phyloP scores from a whole-genome alignment of 2,329 filamentous ascomycete species.

The Stemphylium beticola region DNA sequence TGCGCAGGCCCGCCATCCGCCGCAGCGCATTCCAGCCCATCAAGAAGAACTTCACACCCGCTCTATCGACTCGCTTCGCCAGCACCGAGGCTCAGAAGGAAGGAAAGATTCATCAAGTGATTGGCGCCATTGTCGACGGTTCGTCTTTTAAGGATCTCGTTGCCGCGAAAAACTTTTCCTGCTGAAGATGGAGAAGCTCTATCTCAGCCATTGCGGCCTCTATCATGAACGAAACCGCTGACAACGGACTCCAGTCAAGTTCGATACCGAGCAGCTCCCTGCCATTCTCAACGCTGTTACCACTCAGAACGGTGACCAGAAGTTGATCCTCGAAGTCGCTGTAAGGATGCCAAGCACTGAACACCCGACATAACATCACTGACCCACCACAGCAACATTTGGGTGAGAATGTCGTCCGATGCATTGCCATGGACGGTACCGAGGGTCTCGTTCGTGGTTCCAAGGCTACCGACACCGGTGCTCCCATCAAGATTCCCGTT shows the following conservation, averaged over 20 bases:
- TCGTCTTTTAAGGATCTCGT: constrained; percentile 27
- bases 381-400: constrained; percentile 82
- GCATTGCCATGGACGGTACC: constrained; percentile 99
- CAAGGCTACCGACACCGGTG: constrained; percentile 84
- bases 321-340: constrained; percentile 94
- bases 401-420: constrained; percentile 98
- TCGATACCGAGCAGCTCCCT: constrained; percentile 90
- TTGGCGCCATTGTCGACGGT: constrained; percentile 98
- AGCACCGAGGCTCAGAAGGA: constrained; percentile 62
- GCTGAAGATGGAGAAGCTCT: constrained; percentile 16
- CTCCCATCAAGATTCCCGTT: constrained; percentile 95
- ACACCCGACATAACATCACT: constrained; percentile 32
- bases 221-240: constrained; percentile 38
- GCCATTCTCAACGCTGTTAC: constrained; percentile 96
- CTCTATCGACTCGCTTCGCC: constrained; percentile 67
- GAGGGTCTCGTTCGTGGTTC: constrained; percentile 98
- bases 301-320: constrained; percentile 89
- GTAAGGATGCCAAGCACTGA: constrained; percentile 64
- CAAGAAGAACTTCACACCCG: constrained; percentile 64
- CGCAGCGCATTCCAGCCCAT: constrained; percentile 61
- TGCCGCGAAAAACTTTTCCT: constrained; percentile 53
- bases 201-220: constrained; percentile 36
- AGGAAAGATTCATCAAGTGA: constrained; percentile 80
- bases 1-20: constrained; percentile 62
- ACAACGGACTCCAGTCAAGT: constrained; percentile 76